Conservation (phyloP, 495 filamentous ascomycete genomes). For the Cryomyces antarcticus region DNA sequence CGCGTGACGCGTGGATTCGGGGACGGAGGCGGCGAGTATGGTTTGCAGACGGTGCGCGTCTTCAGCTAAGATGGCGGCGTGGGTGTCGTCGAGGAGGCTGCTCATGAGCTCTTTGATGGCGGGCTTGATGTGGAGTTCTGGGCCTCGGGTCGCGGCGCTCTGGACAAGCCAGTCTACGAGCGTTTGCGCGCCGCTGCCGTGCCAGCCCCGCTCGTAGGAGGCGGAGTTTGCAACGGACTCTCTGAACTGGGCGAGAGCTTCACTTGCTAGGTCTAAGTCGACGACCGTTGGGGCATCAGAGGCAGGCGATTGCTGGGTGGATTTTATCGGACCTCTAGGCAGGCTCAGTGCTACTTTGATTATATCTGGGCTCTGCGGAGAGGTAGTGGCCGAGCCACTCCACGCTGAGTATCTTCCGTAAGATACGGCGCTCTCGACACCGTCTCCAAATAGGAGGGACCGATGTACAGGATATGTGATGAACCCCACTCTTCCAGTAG, state of each 20-base stretch:
- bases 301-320: constrained; percentile 2
- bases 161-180: constrained; percentile 44
- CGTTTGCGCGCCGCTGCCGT: constrained; percentile 41
- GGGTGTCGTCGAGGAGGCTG: constrained; percentile 41
- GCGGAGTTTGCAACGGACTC: constrained; percentile 44
- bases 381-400: constrained; percentile 9
- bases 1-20: constrained; percentile 22
- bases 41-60: constrained; percentile 23
- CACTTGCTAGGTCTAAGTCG: constrained; percentile 31
- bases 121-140: constrained; percentile 16
- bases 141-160: constrained; percentile 3
- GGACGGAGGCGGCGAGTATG: constrained; percentile 14
- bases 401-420: constrained; percentile 25
- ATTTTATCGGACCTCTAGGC: constrained; percentile 16
- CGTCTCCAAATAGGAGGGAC: constrained; percentile 53
- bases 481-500: constrained; percentile 34
- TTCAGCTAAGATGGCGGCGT: constrained; percentile 29
- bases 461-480: constrained; percentile 74
- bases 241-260: constrained; percentile 44
- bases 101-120: constrained; percentile 42
- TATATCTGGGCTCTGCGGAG: constrained; percentile 18
- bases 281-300: constrained; percentile 22
- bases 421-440: constrained; percentile 31
- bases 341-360: constrained; percentile 37
- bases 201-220: constrained; percentile 55